Evolutionary conservation across 768 basidiomycete genomes (phyloP), one percentile per base, ranked within the genome.

Genomic region (Suillus subalutaceus): DNA sequence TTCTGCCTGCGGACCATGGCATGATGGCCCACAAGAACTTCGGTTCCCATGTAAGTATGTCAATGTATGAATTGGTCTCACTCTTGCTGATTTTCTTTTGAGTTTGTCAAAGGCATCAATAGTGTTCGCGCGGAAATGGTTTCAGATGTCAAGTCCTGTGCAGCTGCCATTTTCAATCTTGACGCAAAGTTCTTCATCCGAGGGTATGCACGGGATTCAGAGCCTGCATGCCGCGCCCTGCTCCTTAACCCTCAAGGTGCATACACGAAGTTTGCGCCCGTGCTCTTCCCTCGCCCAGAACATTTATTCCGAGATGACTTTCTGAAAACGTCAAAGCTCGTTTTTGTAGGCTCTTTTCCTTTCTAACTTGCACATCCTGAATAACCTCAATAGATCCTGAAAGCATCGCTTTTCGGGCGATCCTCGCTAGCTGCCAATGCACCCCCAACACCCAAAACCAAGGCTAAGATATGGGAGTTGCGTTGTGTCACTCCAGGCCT

Each of bases 41-140:
- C 32, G 20, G 62, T n/a, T 32, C 40, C 5, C 26, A 35, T 26
- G 66, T 66, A 58, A n/a, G n/a, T n/a, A n/a, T n/a, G n/a, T n/a
- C n/a, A n/a, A n/a, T n/a, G n/a, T n/a, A n/a, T n/a, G n/a, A n/a
- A n/a, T n/a, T n/a, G n/a, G n/a, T n/a, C n/a, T n/a, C n/a, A n/a
- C n/a, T n/a, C n/a, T n/a, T n/a, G n/a, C n/a, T n/a, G 20, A 64
- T 50, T 15, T 2, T 60, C 18, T 56, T 55, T 64, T 18, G 4
- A 64, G 63, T 64, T 64, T 64, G 38, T 41, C 50, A 53, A 60
- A 30, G 63, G 63, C 3, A 12, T 64, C n/a, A n/a, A 62, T 38
- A 38, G 63, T 37, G 63, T 64, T 16, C 55, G 5, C 3, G 52
- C 63, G 0, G 38, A 64, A 23, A 44, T 30, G 23, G 23, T 64